Conservation (phyloP, 2,329 filamentous ascomycete species). For the Fulvia fulva region DNA sequence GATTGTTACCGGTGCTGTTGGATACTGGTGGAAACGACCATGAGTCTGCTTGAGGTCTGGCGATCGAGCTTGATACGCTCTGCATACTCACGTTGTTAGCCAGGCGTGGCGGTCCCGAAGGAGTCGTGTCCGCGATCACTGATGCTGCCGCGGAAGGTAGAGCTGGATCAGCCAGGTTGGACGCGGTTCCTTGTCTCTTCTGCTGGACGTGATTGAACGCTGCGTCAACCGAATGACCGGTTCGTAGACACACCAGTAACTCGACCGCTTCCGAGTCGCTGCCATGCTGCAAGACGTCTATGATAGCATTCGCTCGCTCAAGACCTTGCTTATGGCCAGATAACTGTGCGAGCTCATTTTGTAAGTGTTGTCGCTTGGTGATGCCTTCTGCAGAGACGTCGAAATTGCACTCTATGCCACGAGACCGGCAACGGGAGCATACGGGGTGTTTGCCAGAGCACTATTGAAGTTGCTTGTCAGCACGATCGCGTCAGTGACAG, state of each 20-base stretch:
- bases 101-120: background rate
- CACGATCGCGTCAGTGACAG: background rate
- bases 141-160: background rate
- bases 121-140: background rate
- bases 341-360: slow-evolving; percentile 13
- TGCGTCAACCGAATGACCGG: slow-evolving; percentile 18
- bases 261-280: slow-evolving; percentile 20
- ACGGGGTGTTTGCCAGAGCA: slow-evolving; percentile 20
- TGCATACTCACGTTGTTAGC: background rate
- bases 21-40: background rate
- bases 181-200: background rate
- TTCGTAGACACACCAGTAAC: slow-evolving; percentile 20
- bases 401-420: slow-evolving; percentile 15
- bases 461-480: background rate
- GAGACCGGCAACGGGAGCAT: slow-evolving; percentile 13
- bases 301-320: slow-evolving; percentile 11
- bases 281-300: slow-evolving; percentile 19
- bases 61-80: background rate
- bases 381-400: slow-evolving; percentile 24
- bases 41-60: background rate
- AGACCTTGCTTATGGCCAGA: slow-evolving; percentile 8
- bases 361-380: slow-evolving; percentile 22
- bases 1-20: background rate
- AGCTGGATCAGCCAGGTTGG: background rate
- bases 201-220: slow-evolving; percentile 2